Evolutionary conservation across 768 basidiomycete genomes (phyloP).

Genomic region (Boletus rubescentipes): DNA sequence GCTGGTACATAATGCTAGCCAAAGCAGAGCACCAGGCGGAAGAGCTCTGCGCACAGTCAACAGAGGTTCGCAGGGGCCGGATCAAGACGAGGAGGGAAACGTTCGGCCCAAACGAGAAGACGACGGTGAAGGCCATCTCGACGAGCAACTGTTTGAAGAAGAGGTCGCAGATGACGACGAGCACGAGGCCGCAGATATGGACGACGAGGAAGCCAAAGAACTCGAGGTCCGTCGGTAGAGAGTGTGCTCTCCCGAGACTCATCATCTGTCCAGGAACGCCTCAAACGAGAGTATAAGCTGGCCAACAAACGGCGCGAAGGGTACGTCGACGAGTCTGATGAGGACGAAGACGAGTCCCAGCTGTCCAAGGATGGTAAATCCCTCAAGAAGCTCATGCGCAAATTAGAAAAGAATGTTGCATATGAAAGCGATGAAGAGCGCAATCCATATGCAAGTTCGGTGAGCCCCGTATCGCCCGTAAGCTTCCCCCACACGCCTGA

Average conservation of each 20-base stretch:
- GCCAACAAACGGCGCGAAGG: slow-evolving; percentile 76
- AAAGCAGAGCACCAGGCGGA: slow-evolving; percentile 70
- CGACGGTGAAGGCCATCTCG: slow-evolving; percentile 77
- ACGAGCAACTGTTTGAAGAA: slow-evolving; percentile 81
- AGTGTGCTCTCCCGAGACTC: background rate
- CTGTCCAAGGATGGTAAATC: slow-evolving; percentile 71
- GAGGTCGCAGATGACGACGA: slow-evolving; percentile 90
- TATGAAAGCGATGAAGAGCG: slow-evolving; percentile 81
- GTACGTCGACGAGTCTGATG: slow-evolving; percentile 72
- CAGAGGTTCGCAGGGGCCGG: slow-evolving; percentile 57
- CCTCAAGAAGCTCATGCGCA: slow-evolving; percentile 84
- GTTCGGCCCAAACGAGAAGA: slow-evolving; percentile 56
- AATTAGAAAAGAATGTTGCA: slow-evolving; percentile 75
- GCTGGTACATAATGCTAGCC: slow-evolving; percentile 47
- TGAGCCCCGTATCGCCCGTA: slow-evolving; percentile 34
- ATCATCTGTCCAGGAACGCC: slow-evolving; percentile 58
- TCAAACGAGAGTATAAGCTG: slow-evolving; percentile 77
- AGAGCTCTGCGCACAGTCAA: slow-evolving; percentile 66
- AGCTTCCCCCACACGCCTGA: background rate
- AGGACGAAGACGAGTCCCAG: slow-evolving; percentile 61
- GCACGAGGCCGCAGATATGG: slow-evolving; percentile 64
- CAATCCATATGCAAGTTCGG: slow-evolving; percentile 81
- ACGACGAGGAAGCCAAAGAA: slow-evolving; percentile 85
- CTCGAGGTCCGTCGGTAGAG: slow-evolving; percentile 55
- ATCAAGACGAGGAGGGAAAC: slow-evolving; percentile 66